phyloP scores from a whole-genome alignment of 140 eudicot species.

The Stevia rebaudiana region DNA sequence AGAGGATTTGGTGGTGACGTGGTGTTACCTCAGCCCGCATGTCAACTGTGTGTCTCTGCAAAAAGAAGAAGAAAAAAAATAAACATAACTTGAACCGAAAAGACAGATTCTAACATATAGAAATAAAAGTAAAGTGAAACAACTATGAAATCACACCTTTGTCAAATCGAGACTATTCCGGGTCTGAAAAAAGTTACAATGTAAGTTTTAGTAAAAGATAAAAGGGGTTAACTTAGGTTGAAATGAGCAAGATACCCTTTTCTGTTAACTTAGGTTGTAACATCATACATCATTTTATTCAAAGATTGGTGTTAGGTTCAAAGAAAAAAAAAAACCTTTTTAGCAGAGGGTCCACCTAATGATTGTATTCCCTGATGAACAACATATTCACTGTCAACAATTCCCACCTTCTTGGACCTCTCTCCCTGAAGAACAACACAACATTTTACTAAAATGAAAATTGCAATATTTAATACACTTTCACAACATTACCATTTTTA shows the following conservation, averaged over 20 bases:
- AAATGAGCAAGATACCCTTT: no score
- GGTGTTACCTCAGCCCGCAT: slow-evolving; percentile 70
- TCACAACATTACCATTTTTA: neutral
- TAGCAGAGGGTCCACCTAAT: slow-evolving; percentile 71
- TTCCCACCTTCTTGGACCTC: slow-evolving; percentile 68
- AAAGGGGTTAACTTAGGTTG: no score
- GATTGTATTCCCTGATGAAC: slow-evolving; percentile 84
- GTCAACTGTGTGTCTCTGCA: slow-evolving; percentile 58
- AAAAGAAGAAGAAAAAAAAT: neutral
- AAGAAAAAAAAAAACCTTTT: slow-evolving; percentile 43
- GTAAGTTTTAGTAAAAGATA: neutral
- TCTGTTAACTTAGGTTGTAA: no score
- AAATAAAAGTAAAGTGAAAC: neutral
- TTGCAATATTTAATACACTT: neutral
- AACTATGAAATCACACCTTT: slow-evolving; percentile 38
- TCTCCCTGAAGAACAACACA: slow-evolving; percentile 59
- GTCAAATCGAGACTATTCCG: slow-evolving; percentile 20
- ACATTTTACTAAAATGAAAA: neutral
- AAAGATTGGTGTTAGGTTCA: slow-evolving; percentile 1
- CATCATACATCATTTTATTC: neutral
- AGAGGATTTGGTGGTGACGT: slow-evolving; percentile 10
- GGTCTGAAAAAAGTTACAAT: slow-evolving; percentile 36
- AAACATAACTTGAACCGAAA: neutral
- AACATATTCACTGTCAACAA: slow-evolving; percentile 70
- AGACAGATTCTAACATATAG: neutral